Conservation (phyloP, 345 rosid species). For the Salix arbutifolia region DNA sequence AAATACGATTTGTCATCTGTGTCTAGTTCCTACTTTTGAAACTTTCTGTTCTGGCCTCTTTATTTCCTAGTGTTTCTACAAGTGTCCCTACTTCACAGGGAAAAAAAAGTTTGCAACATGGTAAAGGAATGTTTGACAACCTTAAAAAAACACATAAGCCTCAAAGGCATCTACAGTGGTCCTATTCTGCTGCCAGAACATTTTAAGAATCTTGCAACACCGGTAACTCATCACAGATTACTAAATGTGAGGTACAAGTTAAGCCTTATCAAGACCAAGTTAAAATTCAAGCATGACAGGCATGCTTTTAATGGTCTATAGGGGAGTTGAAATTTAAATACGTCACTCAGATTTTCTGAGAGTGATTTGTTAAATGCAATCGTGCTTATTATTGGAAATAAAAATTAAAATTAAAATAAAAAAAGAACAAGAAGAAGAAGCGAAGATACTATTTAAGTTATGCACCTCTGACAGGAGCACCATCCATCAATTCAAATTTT, state of each 20-base stretch:
- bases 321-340: background rate
- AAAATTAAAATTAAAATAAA: too few relatives aligned
- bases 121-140: background rate
- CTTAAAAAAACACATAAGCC: background rate
- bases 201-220: background rate
- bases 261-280: background rate
- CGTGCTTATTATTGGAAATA: background rate
- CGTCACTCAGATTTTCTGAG: background rate
- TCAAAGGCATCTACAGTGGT: background rate
- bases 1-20: background rate
- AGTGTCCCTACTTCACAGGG: background rate
- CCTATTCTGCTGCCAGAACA: background rate
- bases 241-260: too few relatives aligned
- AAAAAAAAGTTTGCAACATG: background rate
- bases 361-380: background rate
- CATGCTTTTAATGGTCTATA: background rate
- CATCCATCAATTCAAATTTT: conserved; percentile 97
- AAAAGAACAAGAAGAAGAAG: too few relatives aligned
- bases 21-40: background rate
- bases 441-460: background rate
- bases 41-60: background rate
- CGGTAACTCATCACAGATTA: background rate
- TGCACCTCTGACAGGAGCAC: conserved; percentile 96
- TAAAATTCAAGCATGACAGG: background rate
- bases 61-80: background rate